Conservation (phyloP, 2,329 filamentous ascomycete genomes). For the Hypomyces perniciosus region DNA sequence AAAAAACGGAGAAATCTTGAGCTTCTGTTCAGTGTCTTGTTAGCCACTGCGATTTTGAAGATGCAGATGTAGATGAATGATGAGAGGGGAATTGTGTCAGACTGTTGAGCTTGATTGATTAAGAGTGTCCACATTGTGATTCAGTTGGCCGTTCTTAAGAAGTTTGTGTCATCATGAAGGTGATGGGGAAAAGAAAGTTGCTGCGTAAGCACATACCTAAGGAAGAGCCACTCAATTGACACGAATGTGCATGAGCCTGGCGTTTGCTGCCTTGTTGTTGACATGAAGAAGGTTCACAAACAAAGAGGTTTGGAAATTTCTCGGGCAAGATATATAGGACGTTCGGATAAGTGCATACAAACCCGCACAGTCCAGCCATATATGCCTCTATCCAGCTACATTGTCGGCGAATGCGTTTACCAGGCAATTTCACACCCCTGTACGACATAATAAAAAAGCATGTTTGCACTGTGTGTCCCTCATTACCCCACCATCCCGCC, state of each 20-base stretch:
- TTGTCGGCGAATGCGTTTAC: conserved; percentile 4
- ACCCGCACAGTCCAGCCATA: conserved; percentile 17
- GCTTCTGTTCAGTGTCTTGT: conserved; percentile 15
- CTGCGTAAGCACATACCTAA: conserved; percentile 5
- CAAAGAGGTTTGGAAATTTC: neutral
- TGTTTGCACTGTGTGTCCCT: conserved; percentile 27
- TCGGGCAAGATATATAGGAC: conserved; percentile 1
- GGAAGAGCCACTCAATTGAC: neutral
- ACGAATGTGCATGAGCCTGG: neutral
- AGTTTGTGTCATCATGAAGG: conserved; percentile 49
- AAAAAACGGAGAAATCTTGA: neutral
- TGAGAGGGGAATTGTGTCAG: conserved; percentile 35
- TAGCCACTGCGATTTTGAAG: conserved; percentile 15
- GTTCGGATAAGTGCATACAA: conserved; percentile 11
- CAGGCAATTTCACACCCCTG: conserved; percentile 3
- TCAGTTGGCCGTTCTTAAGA: conserved; percentile 64
- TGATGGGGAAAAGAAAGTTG: conserved; percentile 12
- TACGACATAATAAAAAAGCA: conserved; percentile 17
- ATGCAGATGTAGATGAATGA: neutral
- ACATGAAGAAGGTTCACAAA: too few species aligned
- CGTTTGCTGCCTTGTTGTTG: too few species aligned
- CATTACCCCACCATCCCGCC: conserved; percentile 27
- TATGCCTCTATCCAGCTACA: conserved; percentile 22
- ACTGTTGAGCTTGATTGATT: conserved; percentile 60
- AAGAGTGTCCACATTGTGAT: conserved; percentile 50